These are phyloP conservation scores for Chamaenerion angustifolium DNA, from an alignment of 345 rosid genomes.

Conservation along the genomic window DNA sequence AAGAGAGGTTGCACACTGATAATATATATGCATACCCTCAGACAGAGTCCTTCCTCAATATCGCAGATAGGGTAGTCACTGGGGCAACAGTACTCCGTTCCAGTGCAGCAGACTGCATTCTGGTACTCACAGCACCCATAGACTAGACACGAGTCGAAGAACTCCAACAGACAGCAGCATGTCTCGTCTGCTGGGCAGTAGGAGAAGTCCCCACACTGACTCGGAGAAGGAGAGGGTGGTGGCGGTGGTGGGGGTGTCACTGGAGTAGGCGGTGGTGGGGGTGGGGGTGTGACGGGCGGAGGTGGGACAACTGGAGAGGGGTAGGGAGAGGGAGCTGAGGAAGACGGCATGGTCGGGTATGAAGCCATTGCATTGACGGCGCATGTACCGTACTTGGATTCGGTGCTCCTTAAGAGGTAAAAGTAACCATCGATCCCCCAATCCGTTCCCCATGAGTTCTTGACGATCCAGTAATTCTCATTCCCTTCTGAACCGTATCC, in stretches of 20 bases:
- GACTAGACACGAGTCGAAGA: constrained; percentile 19
- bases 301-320: constrained; percentile 21
- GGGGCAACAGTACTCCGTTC: constrained; percentile 43
- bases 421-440: constrained; percentile 58
- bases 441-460: constrained; percentile 62
- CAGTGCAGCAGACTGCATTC: constrained; percentile 50
- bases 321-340: constrained; percentile 33
- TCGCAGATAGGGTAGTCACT: constrained; percentile 63
- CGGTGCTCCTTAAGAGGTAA: constrained; percentile 26
- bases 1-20: no score
- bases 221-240: constrained; percentile 35
- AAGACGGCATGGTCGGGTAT: constrained; percentile 42
- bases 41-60: constrained; percentile 47
- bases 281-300: constrained; percentile 11
- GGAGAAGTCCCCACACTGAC: constrained; percentile 34
- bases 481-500: constrained; percentile 58
- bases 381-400: constrained; percentile 29
- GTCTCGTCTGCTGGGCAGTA: constrained; percentile 39
- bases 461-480: constrained; percentile 67
- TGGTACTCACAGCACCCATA: constrained; percentile 50
- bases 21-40: constrained; percentile 20
- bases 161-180: constrained; percentile 42
- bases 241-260: constrained; percentile 9
- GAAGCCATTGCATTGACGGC: constrained; percentile 60
- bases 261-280: constrained; percentile 7